A percentile compares a stretch with the other conserved stretches of the same genome.
Conservation (phyloP, 345 rosid genomes). For the Geranium brycei region DNA sequence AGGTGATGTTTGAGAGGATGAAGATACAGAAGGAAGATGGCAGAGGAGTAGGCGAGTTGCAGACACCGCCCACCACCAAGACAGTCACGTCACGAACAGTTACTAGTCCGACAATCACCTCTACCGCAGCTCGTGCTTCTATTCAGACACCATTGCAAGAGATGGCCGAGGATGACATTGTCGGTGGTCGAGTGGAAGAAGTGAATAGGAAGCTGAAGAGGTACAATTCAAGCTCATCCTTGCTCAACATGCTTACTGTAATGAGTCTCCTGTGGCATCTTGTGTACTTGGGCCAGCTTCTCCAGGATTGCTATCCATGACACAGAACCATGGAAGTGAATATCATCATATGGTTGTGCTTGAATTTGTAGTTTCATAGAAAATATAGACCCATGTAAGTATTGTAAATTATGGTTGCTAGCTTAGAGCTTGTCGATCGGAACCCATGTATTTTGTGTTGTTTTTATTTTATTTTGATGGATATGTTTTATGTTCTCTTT, state of each 20-base stretch:
- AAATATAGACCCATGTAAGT: no score
- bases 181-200: slow-evolving; percentile 14
- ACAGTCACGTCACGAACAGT: background rate
- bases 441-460: no score
- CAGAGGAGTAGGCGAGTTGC: slow-evolving; percentile 34
- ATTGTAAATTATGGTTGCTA: no score
- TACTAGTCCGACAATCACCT: slow-evolving; percentile 1
- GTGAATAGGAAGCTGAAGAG: slow-evolving; percentile 43
- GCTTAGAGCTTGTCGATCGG: no score
- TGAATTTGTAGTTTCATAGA: no score
- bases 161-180: slow-evolving; percentile 15
- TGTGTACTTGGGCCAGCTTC: slow-evolving; percentile 40
- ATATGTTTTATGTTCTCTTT: no score
- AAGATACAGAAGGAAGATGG: slow-evolving; percentile 75
- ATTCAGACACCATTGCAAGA: background rate
- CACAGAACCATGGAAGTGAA: no score
- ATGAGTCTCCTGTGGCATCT: slow-evolving; percentile 60
- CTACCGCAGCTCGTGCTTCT: background rate
- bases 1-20: slow-evolving; percentile 67
- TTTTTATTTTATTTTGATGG: no score
- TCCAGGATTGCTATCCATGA: slow-evolving; percentile 1
- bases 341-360: no score
- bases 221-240: slow-evolving; percentile 52
- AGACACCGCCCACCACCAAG: no score
- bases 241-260: slow-evolving; percentile 38